A percentile compares a stretch with the other conserved stretches of the same genome.
Conservation (phyloP, 805 yeast species). For the Candida rishiriensis region DNA sequence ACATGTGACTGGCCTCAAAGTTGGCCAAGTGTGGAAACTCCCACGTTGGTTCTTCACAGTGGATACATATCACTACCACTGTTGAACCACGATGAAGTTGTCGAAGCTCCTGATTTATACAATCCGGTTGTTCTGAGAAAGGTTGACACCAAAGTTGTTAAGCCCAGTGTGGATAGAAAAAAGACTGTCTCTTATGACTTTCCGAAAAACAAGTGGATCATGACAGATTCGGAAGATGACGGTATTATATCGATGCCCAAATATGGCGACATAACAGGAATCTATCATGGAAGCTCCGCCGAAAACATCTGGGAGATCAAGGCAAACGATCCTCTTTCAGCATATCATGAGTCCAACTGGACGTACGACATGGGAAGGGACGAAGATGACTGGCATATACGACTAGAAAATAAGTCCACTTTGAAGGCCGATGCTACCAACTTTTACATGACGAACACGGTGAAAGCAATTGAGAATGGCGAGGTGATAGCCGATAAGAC, state of each 20-base stretch:
- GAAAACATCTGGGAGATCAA: conserved; percentile 35
- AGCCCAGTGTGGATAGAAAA: conserved; percentile 23
- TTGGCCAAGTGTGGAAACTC: conserved; percentile 42
- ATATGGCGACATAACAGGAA: conserved; percentile 30
- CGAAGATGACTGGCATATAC: conserved; percentile 36
- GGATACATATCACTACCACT: conserved; percentile 31
- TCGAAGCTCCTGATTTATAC: conserved; percentile 24
- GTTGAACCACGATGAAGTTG: conserved; percentile 15
- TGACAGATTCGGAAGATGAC: conserved; percentile 32
- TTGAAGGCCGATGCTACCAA: conserved; percentile 30
- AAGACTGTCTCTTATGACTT: conserved; percentile 29
- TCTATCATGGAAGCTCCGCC: conserved; percentile 37
- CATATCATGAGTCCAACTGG: conserved; percentile 37
- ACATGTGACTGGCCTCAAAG: conserved; percentile 46
- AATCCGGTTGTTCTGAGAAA: conserved; percentile 27
- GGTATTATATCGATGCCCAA: conserved; percentile 32
- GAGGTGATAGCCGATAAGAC: conserved; percentile 28
- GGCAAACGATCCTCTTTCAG: conserved; percentile 36
- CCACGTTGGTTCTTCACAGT: conserved; percentile 30
- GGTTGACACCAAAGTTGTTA: conserved; percentile 24
- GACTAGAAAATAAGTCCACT: conserved; percentile 28
- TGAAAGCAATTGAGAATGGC: conserved; percentile 34
- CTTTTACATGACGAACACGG: conserved; percentile 29
- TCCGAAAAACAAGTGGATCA: conserved; percentile 31
- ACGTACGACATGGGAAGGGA: conserved; percentile 37